Evolutionary conservation across 2,329 filamentous ascomycete species (phyloP), one percentile per base, ranked within the genome.

Genomic region (Diaporthe batatas): DNA sequence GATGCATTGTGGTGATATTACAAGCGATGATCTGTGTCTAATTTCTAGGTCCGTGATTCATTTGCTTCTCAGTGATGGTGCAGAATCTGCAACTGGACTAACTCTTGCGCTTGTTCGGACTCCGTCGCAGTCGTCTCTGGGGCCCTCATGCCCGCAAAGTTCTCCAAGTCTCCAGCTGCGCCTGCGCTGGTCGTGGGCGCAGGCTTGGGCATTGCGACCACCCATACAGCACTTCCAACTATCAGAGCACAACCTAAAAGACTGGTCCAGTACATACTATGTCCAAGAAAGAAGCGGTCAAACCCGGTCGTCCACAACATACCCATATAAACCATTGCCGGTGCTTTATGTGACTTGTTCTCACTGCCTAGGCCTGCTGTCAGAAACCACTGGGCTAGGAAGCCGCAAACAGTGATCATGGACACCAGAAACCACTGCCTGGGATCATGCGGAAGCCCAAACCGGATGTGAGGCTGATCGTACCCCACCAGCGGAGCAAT

Each of bases 281-380:
- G 83, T 1, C 86, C 86, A 77, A 89, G 89, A 3, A 90, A 80
- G 79, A 84, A 87, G 51, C 83, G 79, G 34, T 90, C 88, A 34
- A 75, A 75, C 10, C 25, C 73, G 36, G 72, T 86, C 1, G 88
- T 88, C 76, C 89, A 90, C 47, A 90, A 78, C 85, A 90, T 89
- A 55, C 89, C 86, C 11, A 87, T 89, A 72, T 89, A 90, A 7
- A 89, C 81, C 88, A 91, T 90, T 67, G 86, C 84, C 29, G 87
- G 89, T 11, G 88, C 88, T 58, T 86, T 82, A 76, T 90, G 89
- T 29, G 87, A 87, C n/a, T 44, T 64, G 75, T 92, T 92, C 78
- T 95, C 93, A 74, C 92, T 90, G 34, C 92, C 84, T 59, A 98
- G 83, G 0, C 94, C 94, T 0, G 90, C 88, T 1, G 95, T 96